Base-by-base conservation (phyloP, 192 early-diverging fungal genomes). In the Lobosporangium transversale region DNA sequence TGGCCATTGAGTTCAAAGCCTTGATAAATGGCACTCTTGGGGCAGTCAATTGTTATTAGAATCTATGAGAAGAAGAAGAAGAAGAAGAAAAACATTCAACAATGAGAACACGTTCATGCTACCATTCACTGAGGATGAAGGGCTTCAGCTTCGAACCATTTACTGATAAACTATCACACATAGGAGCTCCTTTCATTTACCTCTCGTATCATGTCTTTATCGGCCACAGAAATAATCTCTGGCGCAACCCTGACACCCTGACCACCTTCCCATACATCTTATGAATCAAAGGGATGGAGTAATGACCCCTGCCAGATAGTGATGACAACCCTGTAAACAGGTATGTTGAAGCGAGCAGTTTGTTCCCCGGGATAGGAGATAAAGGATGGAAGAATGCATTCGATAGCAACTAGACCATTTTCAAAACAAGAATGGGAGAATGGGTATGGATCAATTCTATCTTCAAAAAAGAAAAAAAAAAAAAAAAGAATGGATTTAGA, bases 171-270 rank as follows among this genome's bases (percentile, higher is more conserved):
- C n/a, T n/a, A 12, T 17, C 9, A 17, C 40, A 42, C 40, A 42
- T 12, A 12, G 40, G 10, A 9, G 9, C 9, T 12, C 40, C 9
- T 12, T 42, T 42, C 10, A 42, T 42, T 12, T 45, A 80, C 59
- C 42, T 81, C 66, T 35, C 62, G 74, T 11, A 85, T 70, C 54
- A 79, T 68, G 33, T 83, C 73, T 31, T 81, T 83, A 49, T 81
- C 70, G 4, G 79, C 52, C 2, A 87, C 70, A 18, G 78, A 60
- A 11, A 87, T 51, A 8, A 53, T 29, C 11, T 66, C 66, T 6
- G 81, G 61, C 3, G 53, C 68, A n/a, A n/a, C n/a, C n/a, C n/a
- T n/a, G n/a, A n/a, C n/a, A 80, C 18, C 36, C 79, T 66, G 10
- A 83, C 79, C 43, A 83, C 56, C 5, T 53, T 68, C 2, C 85